These are phyloP conservation scores for Thalassiosira mediterranea DNA, from an alignment of 352 stramenopile species.

Conservation along the genomic window DNA sequence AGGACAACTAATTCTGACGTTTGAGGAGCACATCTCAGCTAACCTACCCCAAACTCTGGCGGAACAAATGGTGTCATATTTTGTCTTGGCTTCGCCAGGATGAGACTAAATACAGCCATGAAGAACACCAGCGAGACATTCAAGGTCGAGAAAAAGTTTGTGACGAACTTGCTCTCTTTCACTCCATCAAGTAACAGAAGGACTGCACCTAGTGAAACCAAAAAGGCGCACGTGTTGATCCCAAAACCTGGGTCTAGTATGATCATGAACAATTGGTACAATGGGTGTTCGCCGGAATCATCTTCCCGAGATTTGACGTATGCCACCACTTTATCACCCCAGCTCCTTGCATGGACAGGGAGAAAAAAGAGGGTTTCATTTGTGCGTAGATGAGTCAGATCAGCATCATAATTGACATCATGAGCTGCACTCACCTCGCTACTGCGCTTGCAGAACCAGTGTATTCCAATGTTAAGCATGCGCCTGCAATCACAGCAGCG, in stretches of 20 bases:
- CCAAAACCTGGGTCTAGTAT: constrained; percentile 32
- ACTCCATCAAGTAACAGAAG: constrained; percentile 87
- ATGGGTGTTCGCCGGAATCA: no score
- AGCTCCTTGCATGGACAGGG: no score
- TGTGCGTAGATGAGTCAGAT: no score
- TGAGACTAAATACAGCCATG: constrained; percentile 65
- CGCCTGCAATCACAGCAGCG: constrained; percentile 86
- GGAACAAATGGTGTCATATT: constrained; percentile 89
- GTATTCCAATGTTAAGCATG: constrained; percentile 89
- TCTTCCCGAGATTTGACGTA: constrained; percentile 27
- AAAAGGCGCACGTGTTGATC: constrained; percentile 61
- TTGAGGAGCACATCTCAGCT: no score
- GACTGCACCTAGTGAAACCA: constrained; percentile 84
- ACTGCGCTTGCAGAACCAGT: constrained; percentile 88
- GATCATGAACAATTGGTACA: constrained; percentile 17
- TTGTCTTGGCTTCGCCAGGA: constrained; percentile 31
- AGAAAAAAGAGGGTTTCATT: no score
- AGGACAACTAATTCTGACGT: no score
- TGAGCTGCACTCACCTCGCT: constrained; percentile 87
- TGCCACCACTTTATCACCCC: constrained; percentile 89
- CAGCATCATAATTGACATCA: no score
- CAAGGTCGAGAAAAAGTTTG: constrained; percentile 88
- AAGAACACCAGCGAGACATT: constrained; percentile 86
- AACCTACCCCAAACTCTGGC: constrained; percentile 48
- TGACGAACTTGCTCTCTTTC: constrained; percentile 88